Percentiles rank a stretch among this genome's conserved stretches.
These are phyloP conservation scores for Diaporthe humulicola DNA, from an alignment of 2,329 filamentous ascomycete genomes.

Conservation along the genomic window DNA sequence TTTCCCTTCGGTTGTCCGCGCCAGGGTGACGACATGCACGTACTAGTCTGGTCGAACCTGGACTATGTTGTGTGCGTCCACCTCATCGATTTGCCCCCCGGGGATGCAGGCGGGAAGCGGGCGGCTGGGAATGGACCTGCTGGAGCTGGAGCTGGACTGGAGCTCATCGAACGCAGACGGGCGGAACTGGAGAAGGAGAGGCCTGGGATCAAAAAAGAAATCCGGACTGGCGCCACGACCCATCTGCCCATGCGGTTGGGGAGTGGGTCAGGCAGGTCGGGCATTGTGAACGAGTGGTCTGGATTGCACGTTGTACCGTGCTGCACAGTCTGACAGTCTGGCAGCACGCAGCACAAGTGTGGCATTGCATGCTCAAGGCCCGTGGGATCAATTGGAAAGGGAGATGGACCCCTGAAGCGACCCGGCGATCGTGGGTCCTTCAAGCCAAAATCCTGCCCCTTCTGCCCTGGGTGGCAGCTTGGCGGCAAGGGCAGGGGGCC, in stretches of 20 bases:
- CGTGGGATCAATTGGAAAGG: constrained; percentile 31
- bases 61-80: constrained; percentile 15
- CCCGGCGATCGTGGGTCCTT: constrained; percentile 27
- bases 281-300: constrained; percentile 7
- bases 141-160: constrained; percentile 22
- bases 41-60: constrained; percentile 5
- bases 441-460: constrained; percentile 23
- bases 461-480: constrained; percentile 25
- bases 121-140: constrained; percentile 28
- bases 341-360: constrained; percentile 7
- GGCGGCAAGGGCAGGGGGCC: constrained; percentile 25
- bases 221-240: constrained; percentile 33
- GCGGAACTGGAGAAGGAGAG: constrained; percentile 35
- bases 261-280: background rate
- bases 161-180: background rate
- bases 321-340: background rate
- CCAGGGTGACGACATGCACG: constrained; percentile 27
- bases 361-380: constrained; percentile 17
- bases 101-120: constrained; percentile 16
- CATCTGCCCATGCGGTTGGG: constrained; percentile 17
- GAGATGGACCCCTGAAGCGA: constrained; percentile 31
- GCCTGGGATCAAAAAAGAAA: constrained; percentile 38
- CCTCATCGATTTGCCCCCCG: constrained; percentile 22
- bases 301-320: constrained; percentile 19
- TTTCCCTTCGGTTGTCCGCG: constrained; percentile 2